A percentile compares a stretch with the other conserved stretches of the same genome.
These are phyloP conservation scores for Lithospermum erythrorhizon DNA, from an alignment of 257 asterid genomes.

Conservation along the genomic window DNA sequence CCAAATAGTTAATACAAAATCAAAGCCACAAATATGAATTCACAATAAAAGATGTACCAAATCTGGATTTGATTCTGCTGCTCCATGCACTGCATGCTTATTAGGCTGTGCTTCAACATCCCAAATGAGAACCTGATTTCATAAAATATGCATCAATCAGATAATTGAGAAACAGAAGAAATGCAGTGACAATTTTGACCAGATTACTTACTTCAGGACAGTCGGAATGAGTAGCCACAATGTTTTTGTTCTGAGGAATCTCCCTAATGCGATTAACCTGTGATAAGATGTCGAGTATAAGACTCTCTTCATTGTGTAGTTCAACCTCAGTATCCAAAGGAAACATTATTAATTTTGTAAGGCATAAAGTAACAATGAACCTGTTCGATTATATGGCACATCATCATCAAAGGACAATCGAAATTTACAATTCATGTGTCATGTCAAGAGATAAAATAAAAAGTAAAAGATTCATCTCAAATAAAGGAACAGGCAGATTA, in stretches of 20 bases:
- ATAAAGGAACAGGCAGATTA: too few species aligned
- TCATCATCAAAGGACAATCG: too few species aligned
- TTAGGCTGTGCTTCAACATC: conserved; percentile 95
- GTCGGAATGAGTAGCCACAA: conserved; percentile 90
- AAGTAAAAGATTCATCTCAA: too few species aligned
- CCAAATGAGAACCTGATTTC: conserved; percentile 81
- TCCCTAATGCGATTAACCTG: conserved; percentile 98
- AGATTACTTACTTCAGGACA: conserved; percentile 71
- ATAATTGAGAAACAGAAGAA: conserved; percentile 5
- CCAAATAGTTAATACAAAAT: not conserved
- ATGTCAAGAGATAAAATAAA: too few species aligned
- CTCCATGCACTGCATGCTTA: conserved; percentile 81
- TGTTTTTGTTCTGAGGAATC: conserved; percentile 84
- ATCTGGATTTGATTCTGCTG: conserved; percentile 82
- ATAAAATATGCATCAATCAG: not conserved
- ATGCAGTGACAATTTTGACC: conserved; percentile 6
- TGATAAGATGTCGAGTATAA: conserved; percentile 8
- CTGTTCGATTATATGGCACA: too few species aligned
- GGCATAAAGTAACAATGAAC: too few species aligned
- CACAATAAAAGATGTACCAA: conserved; percentile 36
- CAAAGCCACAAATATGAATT: not conserved
- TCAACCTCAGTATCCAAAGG: not conserved
- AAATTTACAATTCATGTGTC: too few species aligned
- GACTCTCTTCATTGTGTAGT: not conserved
- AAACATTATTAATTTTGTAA: too few species aligned